Conservation (phyloP, 73 alveolate genomes). For the Paramecium primaurelia region DNA sequence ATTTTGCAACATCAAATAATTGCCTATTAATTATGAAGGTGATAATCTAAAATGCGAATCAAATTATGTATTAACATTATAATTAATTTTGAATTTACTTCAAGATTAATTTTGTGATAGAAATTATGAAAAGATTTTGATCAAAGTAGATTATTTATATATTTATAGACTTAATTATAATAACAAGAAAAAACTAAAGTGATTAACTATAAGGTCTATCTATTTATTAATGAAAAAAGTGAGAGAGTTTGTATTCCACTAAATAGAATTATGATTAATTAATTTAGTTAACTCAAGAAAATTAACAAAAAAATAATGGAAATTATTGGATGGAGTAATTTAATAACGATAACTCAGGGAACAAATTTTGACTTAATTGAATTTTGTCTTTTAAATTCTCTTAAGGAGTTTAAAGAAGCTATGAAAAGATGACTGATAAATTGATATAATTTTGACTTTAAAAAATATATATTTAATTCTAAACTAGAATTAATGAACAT, state of each 20-base stretch:
- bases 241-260: neutral
- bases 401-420: neutral
- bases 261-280: neutral
- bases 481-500: neutral
- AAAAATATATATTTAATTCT: neutral
- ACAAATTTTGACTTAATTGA: neutral
- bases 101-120: neutral
- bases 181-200: neutral
- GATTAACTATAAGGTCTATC: neutral
- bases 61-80: neutral
- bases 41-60: neutral
- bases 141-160: neutral
- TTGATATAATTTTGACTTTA: neutral
- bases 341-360: neutral
- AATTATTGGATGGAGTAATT: neutral
- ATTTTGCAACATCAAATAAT: neutral
- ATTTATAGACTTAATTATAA: neutral
- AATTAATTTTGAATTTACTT: neutral
- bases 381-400: neutral
- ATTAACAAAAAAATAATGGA: neutral
- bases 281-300: neutral
- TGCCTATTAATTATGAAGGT: neutral
- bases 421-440: neutral
- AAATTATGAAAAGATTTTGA: neutral
- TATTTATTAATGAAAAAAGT: neutral